Evolutionary conservation across 1,284 basidiomycete genomes (phyloP), one percentile per base, ranked within the genome.

Genomic region (Trichosporon ovoides): DNA sequence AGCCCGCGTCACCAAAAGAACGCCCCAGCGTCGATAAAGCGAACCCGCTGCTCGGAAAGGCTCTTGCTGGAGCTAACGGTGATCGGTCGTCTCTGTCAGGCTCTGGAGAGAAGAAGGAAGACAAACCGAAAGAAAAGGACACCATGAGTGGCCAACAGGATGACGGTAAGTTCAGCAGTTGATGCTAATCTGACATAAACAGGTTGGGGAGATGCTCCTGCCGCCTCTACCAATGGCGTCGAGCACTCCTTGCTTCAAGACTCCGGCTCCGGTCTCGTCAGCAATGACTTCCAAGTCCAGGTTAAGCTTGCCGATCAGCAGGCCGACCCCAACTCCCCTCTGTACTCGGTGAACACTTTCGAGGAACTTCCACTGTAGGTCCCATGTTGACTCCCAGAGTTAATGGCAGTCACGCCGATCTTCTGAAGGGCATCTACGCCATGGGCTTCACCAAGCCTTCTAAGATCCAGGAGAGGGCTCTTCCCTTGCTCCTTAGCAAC

Each of bases 251-350:
- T 33, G 7, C 36, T 55, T 6, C 51, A 40, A 48, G 38, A 51
- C 51, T 31, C 18, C n/a, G n/a, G n/a, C 28, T 37, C 55, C 22
- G 66, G 69, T 14, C 61, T 76, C 28, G 68, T 74, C 38, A 68
- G 67, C 11, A 76, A 73, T 56, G 69, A 70, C 38, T 74, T 73
- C 64, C 67, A 73, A 52, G 71, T 76, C 58, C 67, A 76, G 61
- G 93, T 99, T 64, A 98, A 94, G 33, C 83, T 98, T 58, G 94
- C 94, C 53, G 95, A 98, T 78, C 91, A 96, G 75, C 96, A 98
- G 80, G 87, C 85, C 33, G 92, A 99, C 75, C 91, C 92, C 52
- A 89, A 96, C 77, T 98, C 94, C 22, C 96, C 96, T 2, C 79
- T 99, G 10, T 97, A 85, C 78, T 96, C 92, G 59, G 89, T 84